Base-by-base conservation (phyloP, 2,329 filamentous ascomycete genomes). In the Fusarium floridanum region DNA sequence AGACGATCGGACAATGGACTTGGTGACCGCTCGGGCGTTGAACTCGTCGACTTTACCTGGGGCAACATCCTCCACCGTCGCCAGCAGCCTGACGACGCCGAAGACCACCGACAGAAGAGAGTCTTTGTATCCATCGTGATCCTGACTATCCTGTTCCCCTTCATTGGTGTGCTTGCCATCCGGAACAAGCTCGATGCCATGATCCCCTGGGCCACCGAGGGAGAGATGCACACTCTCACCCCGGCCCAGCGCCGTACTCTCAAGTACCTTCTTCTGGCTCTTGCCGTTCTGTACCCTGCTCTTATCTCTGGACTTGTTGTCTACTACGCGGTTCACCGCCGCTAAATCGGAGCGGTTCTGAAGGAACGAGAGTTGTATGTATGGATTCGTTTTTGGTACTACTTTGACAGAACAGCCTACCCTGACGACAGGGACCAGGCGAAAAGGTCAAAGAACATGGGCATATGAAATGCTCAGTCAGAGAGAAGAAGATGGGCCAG, bases 121-220 rank as follows among this genome's bases (percentile, higher is more conserved):
- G 83, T 85, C 61, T 89, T 88, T 72, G 74, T 80, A 10, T 50
- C 77, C 14, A 83, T 88, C 70, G 75, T 84, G 53, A 34, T 79
- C 1, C 56, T 87, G 48, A 85, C 84, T 20, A 64, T 86, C 1
- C 45, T 81, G 8, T 82, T 89, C n/a, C 88, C 88, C 0, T 85
- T 89, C 57, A 78, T 87, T 11, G 84, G 86, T 0, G 67, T 87
- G 0, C 75, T 88, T 9, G 84, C 85, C 1, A 81, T 88, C 29
- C 80, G 77, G 11, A 86, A 87, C 12, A 82, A 79, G 14, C 85
- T 89, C 55, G 83, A 88, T 71, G 80, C 81, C 1, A 83, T 83
- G 0, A 82, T 89, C 32, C 83, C 83, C 8, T 89, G 87, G 87
- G 85, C 83, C 62, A 88, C 87, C 0, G 78, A 82, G 2, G 87